Base-by-base conservation (phyloP, 352 stramenopile genomes). In the Phytophthora cactorum region DNA sequence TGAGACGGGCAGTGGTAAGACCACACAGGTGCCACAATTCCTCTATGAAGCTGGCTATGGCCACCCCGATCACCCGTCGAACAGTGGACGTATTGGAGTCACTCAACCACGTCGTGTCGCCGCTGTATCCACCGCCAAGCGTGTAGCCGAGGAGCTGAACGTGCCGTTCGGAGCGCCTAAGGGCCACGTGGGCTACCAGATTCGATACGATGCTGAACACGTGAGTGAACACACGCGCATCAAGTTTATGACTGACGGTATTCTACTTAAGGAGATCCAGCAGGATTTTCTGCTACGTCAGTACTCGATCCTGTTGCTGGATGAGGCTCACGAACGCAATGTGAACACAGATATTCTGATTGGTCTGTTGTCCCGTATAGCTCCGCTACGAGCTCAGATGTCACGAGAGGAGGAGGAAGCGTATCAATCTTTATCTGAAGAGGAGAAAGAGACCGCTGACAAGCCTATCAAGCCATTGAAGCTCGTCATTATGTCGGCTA, bases 171-270 rank as follows among this genome's bases (percentile, higher is more conserved):
- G 86, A n/a, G 66, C 69, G 2, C 59, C 63, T 2, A 68, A 80
- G 3, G 84, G 84, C 3, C 76, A 91, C 36, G 97, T 99, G 8
- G 93, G 95, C 5, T 99, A 99, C 79, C 96, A 99, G 76, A 99
- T 99, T 34, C 94, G 98, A 66, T 99, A 99, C 72, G 98, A 99
- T 77, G 91, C 82, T 5, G 91, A 92, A 49, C 96, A 98, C 38
- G 78, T 99, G 7, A 90, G 92, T 31, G 57, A 85, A 25, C 70
- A 88, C 22, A 99, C 95, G 14, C 84, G 88, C 7, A 86, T 99
- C 52, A 99, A 99, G 77, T 99, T 99, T 74, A 99, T 99, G 97
- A 99, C 98, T 5, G 98, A 99, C 72, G 98, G 98, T 65, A 99
- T 99, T 62, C 74, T 99, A 39, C 80, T 99, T n/a, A 95, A 98